phyloP scores from a whole-genome alignment of 768 basidiomycete genomes.

The Termitomyces sp. region DNA sequence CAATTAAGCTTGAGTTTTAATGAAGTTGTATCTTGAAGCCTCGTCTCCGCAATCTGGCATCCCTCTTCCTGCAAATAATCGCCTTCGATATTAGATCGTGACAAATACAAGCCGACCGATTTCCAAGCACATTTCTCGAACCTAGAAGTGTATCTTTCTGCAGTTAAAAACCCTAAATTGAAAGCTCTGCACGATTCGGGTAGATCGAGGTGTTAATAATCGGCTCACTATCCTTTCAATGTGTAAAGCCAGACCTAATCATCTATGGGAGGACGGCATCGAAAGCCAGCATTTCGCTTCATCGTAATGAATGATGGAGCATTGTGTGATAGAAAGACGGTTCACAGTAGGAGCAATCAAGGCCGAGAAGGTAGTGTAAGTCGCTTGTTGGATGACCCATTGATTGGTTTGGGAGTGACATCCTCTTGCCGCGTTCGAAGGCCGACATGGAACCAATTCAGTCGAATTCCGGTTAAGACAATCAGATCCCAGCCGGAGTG shows the following conservation, averaged over 20 bases:
- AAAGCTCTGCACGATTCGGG: not conserved
- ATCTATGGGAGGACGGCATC: too few relatives aligned
- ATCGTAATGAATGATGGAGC: not conserved
- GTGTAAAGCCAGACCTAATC: too few relatives aligned
- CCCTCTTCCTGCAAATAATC: not conserved
- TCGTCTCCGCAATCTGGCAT: not conserved
- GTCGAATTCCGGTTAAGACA: not conserved
- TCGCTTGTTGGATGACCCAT: not conserved
- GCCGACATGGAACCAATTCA: not conserved
- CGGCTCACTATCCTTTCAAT: not conserved
- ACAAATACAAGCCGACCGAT: not conserved
- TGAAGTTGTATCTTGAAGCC: not conserved
- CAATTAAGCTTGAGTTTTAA: not conserved
- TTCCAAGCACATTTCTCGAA: not conserved
- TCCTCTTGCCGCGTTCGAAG: not conserved
- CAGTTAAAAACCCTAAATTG: not conserved
- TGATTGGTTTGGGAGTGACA: not conserved
- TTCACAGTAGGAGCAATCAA: not conserved
- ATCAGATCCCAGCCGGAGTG: not conserved
- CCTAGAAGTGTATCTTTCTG: not conserved
- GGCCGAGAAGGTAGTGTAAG: not conserved
- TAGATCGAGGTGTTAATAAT: not conserved
- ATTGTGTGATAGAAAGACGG: not conserved
- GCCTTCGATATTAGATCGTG: not conserved
- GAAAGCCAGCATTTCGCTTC: not conserved